Evolutionary conservation across 2,329 filamentous ascomycete species (phyloP), one percentile per base, ranked within the genome.

Genomic region (Chaetomium sp.): DNA sequence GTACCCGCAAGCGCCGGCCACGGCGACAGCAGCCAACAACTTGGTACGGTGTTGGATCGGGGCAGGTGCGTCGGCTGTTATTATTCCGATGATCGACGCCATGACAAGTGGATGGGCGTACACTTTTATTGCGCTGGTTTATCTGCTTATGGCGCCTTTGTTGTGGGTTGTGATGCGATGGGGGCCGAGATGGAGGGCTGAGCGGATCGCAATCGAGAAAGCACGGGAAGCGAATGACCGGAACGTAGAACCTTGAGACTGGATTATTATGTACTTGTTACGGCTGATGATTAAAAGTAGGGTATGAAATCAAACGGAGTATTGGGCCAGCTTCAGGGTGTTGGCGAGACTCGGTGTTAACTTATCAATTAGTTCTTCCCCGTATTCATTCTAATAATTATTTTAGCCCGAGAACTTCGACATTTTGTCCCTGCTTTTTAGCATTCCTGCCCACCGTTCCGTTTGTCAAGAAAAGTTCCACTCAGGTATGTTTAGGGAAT

Each of bases 1-100:
- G 6, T 76, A 81, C 55, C 79, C 79, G 0, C 71, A 71, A 0
- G 73, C 72, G 14, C 76, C 80, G 0, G 79, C 77, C 0, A 77
- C 78, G 0, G 80, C 79, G 0, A 79, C 79, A 1, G 80, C 80
- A 0, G 75, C 79, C 0, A 81, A 79, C 57, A 84, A 84, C 57
- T 62, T 85, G 11, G 74, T 76, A 1, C 66, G 81, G 5, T 85
- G 81, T 54, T 65, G 80, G 2, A 63, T 84, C 2, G 80, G 79
- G 0, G 81, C 81, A 0, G 75, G 71, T 0, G 76, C 75, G 1
- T 79, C 74, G 12, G 79, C 77, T 0, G 70, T 76, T 1, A 76
- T 84, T 19, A 65, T 78, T 3, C 76, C 76, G 9, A 73, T 85
- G 73, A 75, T 79, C 8, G 60, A 76, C 7, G 69, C 66, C 0